phyloP scores from a whole-genome alignment of 1,284 basidiomycete species.

The Leccinum pachyderme region DNA sequence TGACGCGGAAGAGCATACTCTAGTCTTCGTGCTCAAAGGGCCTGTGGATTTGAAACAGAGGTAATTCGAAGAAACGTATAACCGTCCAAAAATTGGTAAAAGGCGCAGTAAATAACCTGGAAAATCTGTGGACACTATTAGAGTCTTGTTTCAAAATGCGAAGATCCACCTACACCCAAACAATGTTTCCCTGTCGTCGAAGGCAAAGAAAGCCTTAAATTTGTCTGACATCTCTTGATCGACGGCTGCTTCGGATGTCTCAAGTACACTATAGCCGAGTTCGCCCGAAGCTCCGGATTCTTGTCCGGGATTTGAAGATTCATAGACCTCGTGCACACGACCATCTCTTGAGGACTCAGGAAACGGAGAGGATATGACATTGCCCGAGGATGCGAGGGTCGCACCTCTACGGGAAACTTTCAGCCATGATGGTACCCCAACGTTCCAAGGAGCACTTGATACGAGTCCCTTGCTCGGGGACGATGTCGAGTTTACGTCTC shows the following conservation, averaged over 20 bases:
- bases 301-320: conserved; percentile 25
- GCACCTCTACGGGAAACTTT: conserved; percentile 52
- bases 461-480: conserved; percentile 26
- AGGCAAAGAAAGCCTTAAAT: conserved; percentile 77
- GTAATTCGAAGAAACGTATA: conserved; percentile 85
- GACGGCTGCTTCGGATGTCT: conserved; percentile 58
- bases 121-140: conserved; percentile 59
- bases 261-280: conserved; percentile 73
- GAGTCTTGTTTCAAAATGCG: conserved; percentile 7
- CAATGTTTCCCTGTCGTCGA: conserved; percentile 83
- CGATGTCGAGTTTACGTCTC: conserved; percentile 34
- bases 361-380: conserved; percentile 6
- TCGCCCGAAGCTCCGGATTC: conserved; percentile 45
- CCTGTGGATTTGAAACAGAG: conserved; percentile 89
- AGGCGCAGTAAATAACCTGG: conserved; percentile 85
- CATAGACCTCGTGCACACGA: conserved; percentile 56
- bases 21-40: conserved; percentile 71
- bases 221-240: conserved; percentile 71
- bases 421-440: conserved; percentile 72
- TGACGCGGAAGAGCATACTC: conserved; percentile 45
- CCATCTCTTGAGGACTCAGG: conserved; percentile 18
- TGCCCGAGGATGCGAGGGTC: conserved; percentile 12
- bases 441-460: conserved; percentile 46
- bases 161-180: conserved; percentile 69
- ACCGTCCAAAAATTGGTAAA: conserved; percentile 80